Evolutionary conservation across 805 yeast species (phyloP).

Genomic region (Kuraishia borneana): DNA sequence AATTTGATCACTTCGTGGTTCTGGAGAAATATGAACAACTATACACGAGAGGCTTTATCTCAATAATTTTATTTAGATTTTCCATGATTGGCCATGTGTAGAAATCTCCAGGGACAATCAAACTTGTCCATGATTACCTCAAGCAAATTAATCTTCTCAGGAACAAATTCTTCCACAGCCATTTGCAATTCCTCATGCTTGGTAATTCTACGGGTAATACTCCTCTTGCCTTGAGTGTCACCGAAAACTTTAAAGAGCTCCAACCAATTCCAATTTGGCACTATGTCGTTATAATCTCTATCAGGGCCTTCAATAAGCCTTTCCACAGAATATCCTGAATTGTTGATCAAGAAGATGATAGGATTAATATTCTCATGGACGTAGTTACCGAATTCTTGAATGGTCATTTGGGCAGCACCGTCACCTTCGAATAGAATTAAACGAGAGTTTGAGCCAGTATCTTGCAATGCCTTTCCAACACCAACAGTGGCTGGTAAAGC

Average conservation of each 20-base stretch:
- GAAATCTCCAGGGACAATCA: slow-evolving; percentile 59
- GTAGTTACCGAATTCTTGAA: slow-evolving; percentile 69
- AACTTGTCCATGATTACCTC: slow-evolving; percentile 48
- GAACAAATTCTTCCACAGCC: slow-evolving; percentile 20
- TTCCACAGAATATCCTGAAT: slow-evolving; percentile 85
- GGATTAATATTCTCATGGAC: slow-evolving; percentile 52
- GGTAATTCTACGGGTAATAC: slow-evolving; percentile 21
- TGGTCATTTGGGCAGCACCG: slow-evolving; percentile 91
- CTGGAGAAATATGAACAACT: background rate
- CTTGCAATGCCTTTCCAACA: slow-evolving; percentile 61
- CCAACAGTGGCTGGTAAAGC: slow-evolving; percentile 85
- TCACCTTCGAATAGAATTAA: slow-evolving; percentile 49
- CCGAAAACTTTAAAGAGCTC: slow-evolving; percentile 3
- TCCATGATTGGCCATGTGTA: slow-evolving; percentile 23
- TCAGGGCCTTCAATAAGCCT: slow-evolving; percentile 73
- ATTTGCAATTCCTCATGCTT: slow-evolving; percentile 25
- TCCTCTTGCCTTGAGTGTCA: slow-evolving; percentile 17
- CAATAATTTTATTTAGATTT: slow-evolving; percentile 6
- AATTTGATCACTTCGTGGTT: background rate
- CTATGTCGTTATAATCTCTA: slow-evolving; percentile 71
- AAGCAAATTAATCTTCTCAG: slow-evolving; percentile 30
- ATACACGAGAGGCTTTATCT: background rate
- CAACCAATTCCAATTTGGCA: slow-evolving; percentile 72
- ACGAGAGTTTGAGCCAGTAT: slow-evolving; percentile 37
- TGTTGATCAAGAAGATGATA: slow-evolving; percentile 66